A percentile compares a stretch with the other conserved stretches of the same genome.
Conservation (phyloP, 108 stramenopile genomes). For the Skeletonema tropicum region DNA sequence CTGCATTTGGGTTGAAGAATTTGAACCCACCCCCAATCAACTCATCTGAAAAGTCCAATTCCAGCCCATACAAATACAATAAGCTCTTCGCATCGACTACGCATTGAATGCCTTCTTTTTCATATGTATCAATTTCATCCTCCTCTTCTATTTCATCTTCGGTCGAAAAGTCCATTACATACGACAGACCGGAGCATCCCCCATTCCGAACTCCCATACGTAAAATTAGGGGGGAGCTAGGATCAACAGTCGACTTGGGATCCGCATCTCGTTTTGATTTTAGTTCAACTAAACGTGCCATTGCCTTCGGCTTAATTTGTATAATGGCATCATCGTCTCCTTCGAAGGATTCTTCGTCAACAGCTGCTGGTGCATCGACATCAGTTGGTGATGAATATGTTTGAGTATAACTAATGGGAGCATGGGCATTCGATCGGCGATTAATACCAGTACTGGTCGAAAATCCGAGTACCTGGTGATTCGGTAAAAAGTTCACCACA, state of each 20-base stretch:
- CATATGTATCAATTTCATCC: conserved; percentile 80
- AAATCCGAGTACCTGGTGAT: neutral
- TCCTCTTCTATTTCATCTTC: conserved; percentile 82
- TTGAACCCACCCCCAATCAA: conserved; percentile 96
- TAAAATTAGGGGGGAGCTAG: conserved; percentile 55
- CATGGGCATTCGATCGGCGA: neutral
- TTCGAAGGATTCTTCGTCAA: conserved; percentile 42
- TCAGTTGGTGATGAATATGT: conserved; percentile 23
- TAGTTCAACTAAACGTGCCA: conserved; percentile 81
- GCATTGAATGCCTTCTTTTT: conserved; percentile 74
- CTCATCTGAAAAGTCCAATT: conserved; percentile 94
- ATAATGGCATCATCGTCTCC: conserved; percentile 80
- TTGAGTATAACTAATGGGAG: neutral
- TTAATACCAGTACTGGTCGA: neutral
- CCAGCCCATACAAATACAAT: conserved; percentile 94
- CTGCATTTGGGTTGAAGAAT: conserved; percentile 98
- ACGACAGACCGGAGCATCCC: conserved; percentile 93
- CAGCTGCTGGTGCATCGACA: neutral
- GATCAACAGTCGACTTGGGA: conserved; percentile 27
- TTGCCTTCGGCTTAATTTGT: conserved; percentile 77
- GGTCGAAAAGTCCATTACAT: conserved; percentile 93
- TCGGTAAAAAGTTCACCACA: neutral
- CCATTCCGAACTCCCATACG: conserved; percentile 97
- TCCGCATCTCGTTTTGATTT: conserved; percentile 62
- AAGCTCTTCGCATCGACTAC: conserved; percentile 94